Evolutionary conservation across 2,329 filamentous ascomycete species (phyloP).

Genomic region (Pseudogymnoascus sp.): DNA sequence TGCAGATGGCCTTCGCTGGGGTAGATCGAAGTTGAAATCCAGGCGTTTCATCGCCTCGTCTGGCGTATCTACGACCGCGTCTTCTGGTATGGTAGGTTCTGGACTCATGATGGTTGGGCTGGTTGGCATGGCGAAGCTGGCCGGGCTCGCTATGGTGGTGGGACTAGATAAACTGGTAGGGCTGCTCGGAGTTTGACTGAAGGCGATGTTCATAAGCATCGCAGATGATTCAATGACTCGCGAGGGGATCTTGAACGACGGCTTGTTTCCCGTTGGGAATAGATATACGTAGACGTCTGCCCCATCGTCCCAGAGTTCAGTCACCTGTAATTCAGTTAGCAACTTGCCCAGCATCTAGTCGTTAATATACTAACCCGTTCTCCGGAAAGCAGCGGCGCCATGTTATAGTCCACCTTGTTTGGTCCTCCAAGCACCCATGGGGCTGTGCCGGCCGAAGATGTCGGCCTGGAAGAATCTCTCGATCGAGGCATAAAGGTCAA

Average conservation of each 20-base stretch:
- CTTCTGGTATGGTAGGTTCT: neutral
- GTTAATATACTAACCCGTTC: conserved; percentile 40
- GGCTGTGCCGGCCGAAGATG: conserved; percentile 17
- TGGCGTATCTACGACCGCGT: neutral
- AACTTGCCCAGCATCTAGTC: neutral
- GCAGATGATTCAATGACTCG: conserved; percentile 45
- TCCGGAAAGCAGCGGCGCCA: conserved; percentile 40
- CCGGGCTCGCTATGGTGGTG: conserved; percentile 20
- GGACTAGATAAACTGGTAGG: conserved; percentile 8
- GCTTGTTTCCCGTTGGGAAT: conserved; percentile 42
- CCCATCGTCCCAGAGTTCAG: conserved; percentile 57
- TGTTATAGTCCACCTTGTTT: conserved; percentile 47
- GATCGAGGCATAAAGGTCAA: conserved; percentile 8
- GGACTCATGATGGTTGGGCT: conserved; percentile 31
- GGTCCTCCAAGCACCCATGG: conserved; percentile 50
- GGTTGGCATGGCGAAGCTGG: conserved; percentile 40
- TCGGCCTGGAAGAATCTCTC: conserved; percentile 17
- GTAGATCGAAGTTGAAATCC: conserved; percentile 28
- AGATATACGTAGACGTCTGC: conserved; percentile 52
- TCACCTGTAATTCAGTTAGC: conserved; percentile 38
- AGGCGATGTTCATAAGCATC: conserved; percentile 17
- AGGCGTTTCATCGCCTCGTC: conserved; percentile 39
- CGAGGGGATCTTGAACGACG: conserved; percentile 53
- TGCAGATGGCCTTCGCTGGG: conserved; percentile 32
- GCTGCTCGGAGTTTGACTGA: conserved; percentile 10